Evolutionary conservation across 805 yeast genomes (phyloP), one percentile per base, ranked within the genome.

Genomic region (Candida gorgasii): DNA sequence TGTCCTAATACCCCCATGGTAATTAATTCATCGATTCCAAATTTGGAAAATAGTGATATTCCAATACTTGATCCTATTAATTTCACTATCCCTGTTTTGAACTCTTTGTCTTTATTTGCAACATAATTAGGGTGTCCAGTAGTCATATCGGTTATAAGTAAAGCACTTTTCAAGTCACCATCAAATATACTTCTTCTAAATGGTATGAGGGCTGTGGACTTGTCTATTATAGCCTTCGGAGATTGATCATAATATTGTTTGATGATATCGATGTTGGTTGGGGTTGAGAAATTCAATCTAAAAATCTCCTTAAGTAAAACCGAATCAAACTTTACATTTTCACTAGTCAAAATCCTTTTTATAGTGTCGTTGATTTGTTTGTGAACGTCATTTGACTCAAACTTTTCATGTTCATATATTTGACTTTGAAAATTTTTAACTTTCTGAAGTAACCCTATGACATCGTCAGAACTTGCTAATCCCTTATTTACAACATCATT

Each of bases 81-180:
- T 54, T 59, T 60, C 18, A 53, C 24, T n/a, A 60, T 49, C 1
- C 72, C 72, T 8, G 44, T 33, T 35, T 59, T 57, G 44, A 69
- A 49, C 20, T 69, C 56, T 18, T 61, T 46, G 27, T 58, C 52
- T 43, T 63, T 67, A 29, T 58, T 44, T 2, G 54, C 53, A 8
- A 74, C 58, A 59, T 80, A 83, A 48, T 76, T 72, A 9, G 69
- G 59, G 34, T 78, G 75, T 2, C 82, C 89, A 1, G 80, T 74
- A 0, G 93, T 80, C 36, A 72, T 54, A 47, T 83, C 86, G 16
- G 86, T 68, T 33, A 84, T 59, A 36, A 69, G 68, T 29, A 84
- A 59, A 0, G 89, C 87, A 31, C 68, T 66, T 19, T 71, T 67
- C 45, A 82, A 68, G 37, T 83, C 79, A 1, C 79, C 84, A 47